Evolutionary conservation across 495 filamentous ascomycete species (phyloP).

Genomic region (Xylaria telfairii): DNA sequence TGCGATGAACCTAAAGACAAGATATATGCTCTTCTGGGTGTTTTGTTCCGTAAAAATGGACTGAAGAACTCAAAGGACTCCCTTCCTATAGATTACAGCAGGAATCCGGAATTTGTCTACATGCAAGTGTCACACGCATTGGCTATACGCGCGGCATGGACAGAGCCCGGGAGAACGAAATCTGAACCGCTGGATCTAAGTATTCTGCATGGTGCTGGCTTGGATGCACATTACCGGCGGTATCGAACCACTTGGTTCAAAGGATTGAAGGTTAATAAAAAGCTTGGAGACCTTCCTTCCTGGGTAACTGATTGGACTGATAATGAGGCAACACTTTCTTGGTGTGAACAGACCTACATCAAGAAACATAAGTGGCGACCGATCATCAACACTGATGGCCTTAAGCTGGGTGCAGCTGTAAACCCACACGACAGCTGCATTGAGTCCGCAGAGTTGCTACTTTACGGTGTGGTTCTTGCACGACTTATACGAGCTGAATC

Average conservation of each 20-base stretch:
- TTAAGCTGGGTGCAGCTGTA: constrained; percentile 5
- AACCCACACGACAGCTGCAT: neutral
- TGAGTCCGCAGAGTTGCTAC: neutral
- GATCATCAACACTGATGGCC: neutral
- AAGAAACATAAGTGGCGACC: neutral
- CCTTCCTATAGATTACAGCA: constrained; percentile 2
- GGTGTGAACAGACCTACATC: neutral
- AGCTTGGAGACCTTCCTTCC: neutral
- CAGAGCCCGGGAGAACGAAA: neutral
- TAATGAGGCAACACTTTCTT: neutral
- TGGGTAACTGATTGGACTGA: constrained; percentile 16
- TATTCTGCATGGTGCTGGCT: constrained; percentile 5
- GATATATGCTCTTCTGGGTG: constrained; percentile 1
- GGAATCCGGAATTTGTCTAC: neutral
- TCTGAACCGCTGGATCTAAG: neutral
- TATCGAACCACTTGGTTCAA: constrained; percentile 3
- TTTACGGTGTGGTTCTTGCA: neutral
- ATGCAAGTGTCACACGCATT: constrained; percentile 4
- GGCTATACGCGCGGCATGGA: neutral
- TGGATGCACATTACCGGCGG: neutral
- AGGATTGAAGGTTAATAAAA: neutral
- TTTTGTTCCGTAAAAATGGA: neutral
- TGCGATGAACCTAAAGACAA: constrained; percentile 11
- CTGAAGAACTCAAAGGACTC: neutral
- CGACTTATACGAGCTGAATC: neutral